These are phyloP conservation scores for Isatis lusitanica DNA, from an alignment of 441 rosid species.

Conservation along the genomic window DNA sequence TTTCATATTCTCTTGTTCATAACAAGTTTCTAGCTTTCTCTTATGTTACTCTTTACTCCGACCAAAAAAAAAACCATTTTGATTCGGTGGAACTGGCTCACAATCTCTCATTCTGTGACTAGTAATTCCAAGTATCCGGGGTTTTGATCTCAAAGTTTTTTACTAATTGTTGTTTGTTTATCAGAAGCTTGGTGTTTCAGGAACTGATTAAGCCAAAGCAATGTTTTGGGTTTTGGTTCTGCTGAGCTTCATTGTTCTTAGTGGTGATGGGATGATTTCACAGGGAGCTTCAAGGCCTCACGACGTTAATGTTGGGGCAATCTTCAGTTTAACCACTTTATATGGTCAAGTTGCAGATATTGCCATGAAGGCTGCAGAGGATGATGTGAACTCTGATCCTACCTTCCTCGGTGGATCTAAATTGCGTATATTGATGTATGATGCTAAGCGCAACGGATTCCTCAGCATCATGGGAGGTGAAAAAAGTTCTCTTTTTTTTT, in stretches of 20 bases:
- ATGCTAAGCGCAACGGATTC: slow-evolving; percentile 74
- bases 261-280: slow-evolving; percentile 35
- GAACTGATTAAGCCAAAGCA: slow-evolving; percentile 24
- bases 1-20: slow-evolving; percentile 5
- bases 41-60: slow-evolving; percentile 32
- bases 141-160: background rate
- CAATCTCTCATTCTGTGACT: background rate
- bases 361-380: slow-evolving; percentile 80
- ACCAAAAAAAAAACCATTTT: background rate
- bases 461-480: slow-evolving; percentile 75
- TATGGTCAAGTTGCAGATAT: slow-evolving; percentile 60
- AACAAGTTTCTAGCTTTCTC: slow-evolving; percentile 19
- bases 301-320: slow-evolving; percentile 70
- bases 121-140: background rate
- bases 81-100: background rate
- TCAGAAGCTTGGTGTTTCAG: slow-evolving; percentile 23
- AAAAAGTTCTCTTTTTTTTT: background rate
- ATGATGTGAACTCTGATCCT: slow-evolving; percentile 77
- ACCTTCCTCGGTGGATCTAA: slow-evolving; percentile 65
- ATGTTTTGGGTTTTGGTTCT: slow-evolving; percentile 61
- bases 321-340: slow-evolving; percentile 48
- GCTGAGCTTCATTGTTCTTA: slow-evolving; percentile 37
- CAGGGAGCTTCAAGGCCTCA: slow-evolving; percentile 44
- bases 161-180: slow-evolving; percentile 8
- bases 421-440: slow-evolving; percentile 51